Percentiles rank a stretch among this genome's conserved stretches.
These are phyloP conservation scores for Lasiodiplodia theobromae DNA, from an alignment of 2,329 filamentous ascomycete genomes.

Conservation along the genomic window DNA sequence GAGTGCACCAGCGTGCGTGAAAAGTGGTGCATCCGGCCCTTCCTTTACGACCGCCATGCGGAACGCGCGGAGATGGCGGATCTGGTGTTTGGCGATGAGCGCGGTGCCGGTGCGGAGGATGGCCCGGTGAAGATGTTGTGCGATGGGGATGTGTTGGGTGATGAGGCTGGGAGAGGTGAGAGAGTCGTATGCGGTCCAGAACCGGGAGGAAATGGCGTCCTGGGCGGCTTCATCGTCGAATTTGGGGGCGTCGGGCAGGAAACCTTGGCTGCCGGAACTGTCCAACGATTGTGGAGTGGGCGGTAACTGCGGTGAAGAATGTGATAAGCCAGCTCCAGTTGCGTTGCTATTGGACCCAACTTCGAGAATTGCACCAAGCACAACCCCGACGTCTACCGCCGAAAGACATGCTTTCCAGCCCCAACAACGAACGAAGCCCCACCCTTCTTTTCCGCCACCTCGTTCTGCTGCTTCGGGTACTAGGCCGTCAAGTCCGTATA, in stretches of 20 bases:
- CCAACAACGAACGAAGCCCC: constrained; percentile 98
- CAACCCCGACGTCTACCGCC: constrained; percentile 91
- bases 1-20: constrained; percentile 89
- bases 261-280: constrained; percentile 32
- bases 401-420: constrained; percentile 95
- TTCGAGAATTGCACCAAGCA: constrained; percentile 90
- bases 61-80: constrained; percentile 89
- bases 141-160: constrained; percentile 77
- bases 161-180: constrained; percentile 69
- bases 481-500: constrained; percentile 93
- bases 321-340: neutral
- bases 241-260: constrained; percentile 35
- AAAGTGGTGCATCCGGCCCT: constrained; percentile 87
- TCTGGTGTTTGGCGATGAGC: constrained; percentile 90
- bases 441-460: constrained; percentile 81
- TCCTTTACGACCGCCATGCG: constrained; percentile 96
- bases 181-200: constrained; percentile 67
- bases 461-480: constrained; percentile 78
- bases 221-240: constrained; percentile 40
- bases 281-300: constrained; percentile 34
- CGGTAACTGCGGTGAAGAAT: constrained; percentile 26
- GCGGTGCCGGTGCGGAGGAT: constrained; percentile 93
- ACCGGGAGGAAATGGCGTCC: constrained; percentile 58
- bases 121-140: constrained; percentile 87
- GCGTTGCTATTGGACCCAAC: constrained; percentile 64